Evolutionary conservation across 148 eudicot genomes (phyloP).

Genomic region (Selenicereus undatus): DNA sequence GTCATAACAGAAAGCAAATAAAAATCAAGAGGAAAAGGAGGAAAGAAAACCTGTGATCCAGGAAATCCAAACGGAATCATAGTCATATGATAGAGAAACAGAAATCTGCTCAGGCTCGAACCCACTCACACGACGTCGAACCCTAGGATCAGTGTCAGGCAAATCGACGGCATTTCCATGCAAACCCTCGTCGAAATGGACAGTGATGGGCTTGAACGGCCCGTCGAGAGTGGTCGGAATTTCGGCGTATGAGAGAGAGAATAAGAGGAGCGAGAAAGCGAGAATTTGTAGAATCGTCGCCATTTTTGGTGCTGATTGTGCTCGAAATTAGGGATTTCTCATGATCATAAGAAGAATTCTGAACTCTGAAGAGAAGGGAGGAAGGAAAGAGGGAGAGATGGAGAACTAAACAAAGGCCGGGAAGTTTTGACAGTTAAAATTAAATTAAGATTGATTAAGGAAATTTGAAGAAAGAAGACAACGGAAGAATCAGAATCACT

Average conservation of each 20-base stretch:
- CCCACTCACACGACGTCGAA: constrained; percentile 52
- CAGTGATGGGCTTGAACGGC: constrained; percentile 76
- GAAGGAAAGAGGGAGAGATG: no score
- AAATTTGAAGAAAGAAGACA: not conserved
- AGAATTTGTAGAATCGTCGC: not conserved
- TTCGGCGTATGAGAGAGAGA: constrained; percentile 15
- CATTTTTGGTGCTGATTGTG: constrained; percentile 18
- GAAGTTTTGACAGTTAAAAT: not conserved
- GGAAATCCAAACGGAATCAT: constrained; percentile 92
- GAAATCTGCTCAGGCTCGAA: constrained; percentile 87
- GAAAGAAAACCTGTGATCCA: constrained; percentile 77
- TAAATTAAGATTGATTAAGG: not conserved
- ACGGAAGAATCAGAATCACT: not conserved
- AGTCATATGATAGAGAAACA: constrained; percentile 60
- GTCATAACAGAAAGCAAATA: not conserved
- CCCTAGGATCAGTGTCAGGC: constrained; percentile 72
- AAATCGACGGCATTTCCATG: constrained; percentile 79
- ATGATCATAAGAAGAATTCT: not conserved
- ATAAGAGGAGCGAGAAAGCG: constrained; percentile 5
- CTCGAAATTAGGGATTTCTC: constrained; percentile 18
- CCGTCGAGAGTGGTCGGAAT: constrained; percentile 81
- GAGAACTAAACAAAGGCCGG: not conserved
- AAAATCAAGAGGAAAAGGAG: not conserved
- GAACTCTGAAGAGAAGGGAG: not conserved
- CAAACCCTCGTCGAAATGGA: constrained; percentile 56